These are phyloP conservation scores for Annona cherimola DNA, from an alignment of 164 flowering plant genomes.

Conservation along the genomic window DNA sequence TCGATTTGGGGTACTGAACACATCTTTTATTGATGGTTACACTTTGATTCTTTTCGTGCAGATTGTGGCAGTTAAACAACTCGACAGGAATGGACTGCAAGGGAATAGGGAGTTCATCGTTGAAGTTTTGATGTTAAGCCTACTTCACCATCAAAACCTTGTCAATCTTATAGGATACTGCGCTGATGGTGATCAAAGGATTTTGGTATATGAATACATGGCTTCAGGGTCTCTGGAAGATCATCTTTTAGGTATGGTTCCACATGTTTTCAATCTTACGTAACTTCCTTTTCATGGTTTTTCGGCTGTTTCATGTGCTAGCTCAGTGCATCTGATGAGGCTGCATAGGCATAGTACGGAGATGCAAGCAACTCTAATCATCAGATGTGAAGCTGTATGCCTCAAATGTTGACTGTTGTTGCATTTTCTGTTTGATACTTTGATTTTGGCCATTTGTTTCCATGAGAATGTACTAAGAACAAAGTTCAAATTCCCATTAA, in stretches of 20 bases:
- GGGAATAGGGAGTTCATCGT: conserved; percentile 84
- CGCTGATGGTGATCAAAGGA: conserved; percentile 70
- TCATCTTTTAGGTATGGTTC: conserved; percentile 70
- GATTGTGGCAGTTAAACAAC: conserved; percentile 81
- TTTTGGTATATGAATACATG: conserved; percentile 81
- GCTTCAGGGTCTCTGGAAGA: conserved; percentile 71
- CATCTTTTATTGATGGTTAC: not conserved
- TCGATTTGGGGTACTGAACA: not conserved
- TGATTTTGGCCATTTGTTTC: too few species aligned
- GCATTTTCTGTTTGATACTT: too few species aligned
- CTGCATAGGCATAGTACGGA: not conserved
- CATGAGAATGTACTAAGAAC: too few species aligned
- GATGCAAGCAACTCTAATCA: not conserved
- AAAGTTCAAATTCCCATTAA: too few species aligned
- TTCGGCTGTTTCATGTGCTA: not conserved
- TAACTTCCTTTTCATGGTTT: not conserved
- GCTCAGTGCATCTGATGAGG: not conserved
- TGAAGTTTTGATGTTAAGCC: conserved; percentile 73
- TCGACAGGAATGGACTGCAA: conserved; percentile 79
- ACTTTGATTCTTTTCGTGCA: conserved; percentile 10
- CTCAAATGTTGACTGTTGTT: not conserved
- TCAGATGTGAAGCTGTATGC: not conserved
- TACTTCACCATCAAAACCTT: conserved; percentile 61
- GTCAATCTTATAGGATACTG: conserved; percentile 82
- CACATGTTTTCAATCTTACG: not conserved